phyloP scores from a whole-genome alignment of 768 basidiomycete genomes.

The Pholiota molesta region DNA sequence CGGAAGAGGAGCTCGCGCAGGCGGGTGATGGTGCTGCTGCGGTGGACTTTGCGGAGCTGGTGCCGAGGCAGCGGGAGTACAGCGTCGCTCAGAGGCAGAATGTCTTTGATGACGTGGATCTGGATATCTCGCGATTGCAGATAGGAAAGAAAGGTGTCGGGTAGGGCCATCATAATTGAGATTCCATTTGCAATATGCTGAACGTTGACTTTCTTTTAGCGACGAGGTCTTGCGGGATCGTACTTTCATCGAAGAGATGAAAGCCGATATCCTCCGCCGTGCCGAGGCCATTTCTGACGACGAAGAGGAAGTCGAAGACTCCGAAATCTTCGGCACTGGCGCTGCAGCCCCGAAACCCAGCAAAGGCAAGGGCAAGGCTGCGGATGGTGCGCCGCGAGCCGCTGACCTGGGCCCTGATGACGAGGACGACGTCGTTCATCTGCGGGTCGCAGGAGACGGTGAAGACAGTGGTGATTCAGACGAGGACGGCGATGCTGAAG shows the following conservation, averaged over 20 bases:
- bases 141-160: conserved; percentile 62
- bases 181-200: background rate
- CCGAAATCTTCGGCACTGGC: conserved; percentile 5
- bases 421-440: conserved; percentile 23
- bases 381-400: conserved; percentile 10
- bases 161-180: conserved; percentile 38
- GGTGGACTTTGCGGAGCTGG: background rate
- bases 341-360: conserved; percentile 16
- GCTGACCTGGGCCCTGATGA: conserved; percentile 57
- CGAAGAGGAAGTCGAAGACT: conserved; percentile 46
- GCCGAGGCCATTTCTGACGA: conserved; percentile 69
- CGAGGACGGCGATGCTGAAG: conserved; percentile 39
- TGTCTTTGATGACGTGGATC: conserved; percentile 70
- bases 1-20: conserved; percentile 28
- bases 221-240: conserved; percentile 60
- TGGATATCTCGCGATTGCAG: conserved; percentile 63
- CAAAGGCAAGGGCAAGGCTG: conserved; percentile 31
- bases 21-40: conserved; percentile 7
- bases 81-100: conserved; percentile 59
- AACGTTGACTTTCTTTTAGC: conserved; percentile 30
- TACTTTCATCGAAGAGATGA: conserved; percentile 71
- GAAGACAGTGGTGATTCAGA: conserved; percentile 46
- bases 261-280: conserved; percentile 79
- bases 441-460: conserved; percentile 64
- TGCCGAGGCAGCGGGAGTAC: conserved; percentile 9